Evolutionary conservation across 2,329 filamentous ascomycete genomes (phyloP), one percentile per base, ranked within the genome.

Genomic region (Teratosphaeria destructans): DNA sequence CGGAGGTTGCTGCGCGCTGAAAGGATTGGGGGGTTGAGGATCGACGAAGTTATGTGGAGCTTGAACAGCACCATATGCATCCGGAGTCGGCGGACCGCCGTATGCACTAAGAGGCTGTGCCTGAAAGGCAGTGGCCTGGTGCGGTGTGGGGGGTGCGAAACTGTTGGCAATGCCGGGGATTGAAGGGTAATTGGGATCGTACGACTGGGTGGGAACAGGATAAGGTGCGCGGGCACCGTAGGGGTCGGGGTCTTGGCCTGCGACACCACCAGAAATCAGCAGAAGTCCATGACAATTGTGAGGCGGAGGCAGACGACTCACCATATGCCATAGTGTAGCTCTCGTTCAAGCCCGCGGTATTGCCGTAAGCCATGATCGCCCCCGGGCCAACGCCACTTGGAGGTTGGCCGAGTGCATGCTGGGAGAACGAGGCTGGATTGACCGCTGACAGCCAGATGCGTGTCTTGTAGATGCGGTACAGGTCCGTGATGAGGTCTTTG

Each of bases 401-500:
- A 39, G 71, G 69, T 62, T 72, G 68, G 11, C 65, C 66, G 57
- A 70, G 67, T 5, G 71, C 70, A 32, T 70, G 67, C 23, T 72
- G 69, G 3, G 71, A 70, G 73, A 97, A 96, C 0, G 93, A 96
- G 5, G 93, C 94, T 7, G 94, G 94, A 72, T 99, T 99, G 74
- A 99, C 95, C 3, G 94, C 94, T 4, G 93, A 97, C 90, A 99
- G 96, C 94, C 94, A 99, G 69, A 99, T 99, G 67, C 95, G 85
- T 26, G 93, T 96, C 79, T 99, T 99, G 81, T 97, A 99, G 63
- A 97, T 93, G 76, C 97, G 97, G 82, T 97, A 99, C 12, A 99
- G 81, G 72, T 99, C 94, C 0, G 92, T 96, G 57, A 99, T 94
- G 16, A 99, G 84, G 2, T 90, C 90, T 73, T 99, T 99, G 81